Base-by-base conservation (phyloP, 257 asterid species). In the Linaria vulgaris region DNA sequence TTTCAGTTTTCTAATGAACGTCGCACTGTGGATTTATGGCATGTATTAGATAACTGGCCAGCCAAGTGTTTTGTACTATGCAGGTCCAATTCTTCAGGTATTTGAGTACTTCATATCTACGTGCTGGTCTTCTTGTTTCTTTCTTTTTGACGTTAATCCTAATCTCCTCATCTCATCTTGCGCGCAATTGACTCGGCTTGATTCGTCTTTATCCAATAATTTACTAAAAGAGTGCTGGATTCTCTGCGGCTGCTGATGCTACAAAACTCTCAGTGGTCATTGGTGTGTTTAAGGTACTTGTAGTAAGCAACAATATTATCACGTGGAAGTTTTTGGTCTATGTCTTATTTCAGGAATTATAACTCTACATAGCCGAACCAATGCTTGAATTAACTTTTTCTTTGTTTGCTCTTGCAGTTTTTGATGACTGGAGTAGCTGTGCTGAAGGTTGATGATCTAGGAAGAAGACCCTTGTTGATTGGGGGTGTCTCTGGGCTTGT, bases 31-130 rank as follows among this genome's bases (percentile, higher is more conserved):
- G n/a, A n/a, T n/a, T 48, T 69, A 51, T 64, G 45, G 41, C 60
- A 34, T 66, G 60, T 73, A 47, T 62, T 78, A 92, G 99, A 87
- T 92, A 66, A 92, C 99, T 0, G 99, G 97, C 76, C 98, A 92
- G 76, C 99, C 99, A 68, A 92, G 99, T 70, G 99, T 92, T 67
- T 76, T 92, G 55, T 92, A 92, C 75, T 92, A 92, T 68, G 99
- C 97, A 17, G 97, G 97, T 74, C 61, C 99, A 63, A 92, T 92
- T 70, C 96, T 92, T 71, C 99, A 92, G 97, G 98, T 91, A 81
- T 54, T 63, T 53, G 39, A 53, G 19, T 15, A 22, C 17, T 53
- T 51, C 27, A 25, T 52, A 44, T 47, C 54, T 48, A 48, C 17
- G 12, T 23, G 17, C 30, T 47, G 13, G 56, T 61, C 39, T 44